Evolutionary conservation across 2,329 filamentous ascomycete species (phyloP).

Genomic region (Pseudogymnoascus verrucosus): DNA sequence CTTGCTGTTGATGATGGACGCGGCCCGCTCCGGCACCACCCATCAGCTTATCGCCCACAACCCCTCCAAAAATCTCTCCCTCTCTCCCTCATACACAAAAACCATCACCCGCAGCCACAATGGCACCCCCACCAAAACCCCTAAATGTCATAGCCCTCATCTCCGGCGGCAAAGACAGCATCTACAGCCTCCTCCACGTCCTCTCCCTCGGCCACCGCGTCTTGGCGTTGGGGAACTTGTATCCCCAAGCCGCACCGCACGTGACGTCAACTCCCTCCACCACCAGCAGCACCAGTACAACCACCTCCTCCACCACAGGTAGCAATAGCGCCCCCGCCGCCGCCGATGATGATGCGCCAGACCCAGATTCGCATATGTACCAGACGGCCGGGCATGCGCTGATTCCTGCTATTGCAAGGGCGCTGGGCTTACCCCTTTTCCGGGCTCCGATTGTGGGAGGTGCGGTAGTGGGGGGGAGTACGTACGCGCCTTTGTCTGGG

Average conservation of each 20-base stretch:
- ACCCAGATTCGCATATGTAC: constrained; percentile 99
- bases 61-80: background rate
- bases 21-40: background rate
- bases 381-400: constrained; percentile 89
- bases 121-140: constrained; percentile 22
- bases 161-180: constrained; percentile 94
- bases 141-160: constrained; percentile 83
- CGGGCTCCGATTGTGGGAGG: constrained; percentile 66
- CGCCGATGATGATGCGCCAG: constrained; percentile 40
- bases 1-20: background rate
- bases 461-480: constrained; percentile 61
- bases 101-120: too few relatives aligned
- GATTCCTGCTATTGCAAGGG: constrained; percentile 74
- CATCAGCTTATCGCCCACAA: background rate
- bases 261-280: background rate
- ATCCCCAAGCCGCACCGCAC: constrained; percentile 42
- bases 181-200: constrained; percentile 89
- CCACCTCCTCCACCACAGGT: background rate
- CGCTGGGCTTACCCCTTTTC: constrained; percentile 76
- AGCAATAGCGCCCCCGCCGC: constrained; percentile 19
- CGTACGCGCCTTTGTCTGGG: constrained; percentile 49
- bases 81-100: too few relatives aligned
- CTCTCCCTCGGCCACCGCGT: constrained; percentile 75
- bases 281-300: background rate
- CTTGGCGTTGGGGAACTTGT: constrained; percentile 81